A percentile compares a stretch with the other conserved stretches of the same genome.
Evolutionary conservation across 768 basidiomycete species (phyloP).

Genomic region (Mycena haematopus): DNA sequence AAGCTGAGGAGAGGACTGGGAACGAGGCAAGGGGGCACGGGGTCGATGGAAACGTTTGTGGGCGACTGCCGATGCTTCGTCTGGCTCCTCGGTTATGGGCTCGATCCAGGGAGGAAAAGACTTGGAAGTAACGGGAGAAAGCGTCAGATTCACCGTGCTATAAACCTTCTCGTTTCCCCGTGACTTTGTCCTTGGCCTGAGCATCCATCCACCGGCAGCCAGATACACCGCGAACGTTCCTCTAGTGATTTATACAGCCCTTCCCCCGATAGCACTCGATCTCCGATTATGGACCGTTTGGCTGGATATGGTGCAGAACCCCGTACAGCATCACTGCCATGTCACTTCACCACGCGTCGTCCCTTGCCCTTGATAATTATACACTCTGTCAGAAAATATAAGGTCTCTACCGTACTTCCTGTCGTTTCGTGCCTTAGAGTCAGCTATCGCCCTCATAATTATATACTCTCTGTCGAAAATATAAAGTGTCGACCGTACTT

Average conservation of each 20-base stretch:
- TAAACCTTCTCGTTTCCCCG: neutral
- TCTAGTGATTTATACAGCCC: neutral
- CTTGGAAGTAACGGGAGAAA: slow-evolving; percentile 16
- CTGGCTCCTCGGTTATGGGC: slow-evolving; percentile 32
- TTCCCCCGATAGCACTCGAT: slow-evolving; percentile 6
- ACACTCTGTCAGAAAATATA: no score
- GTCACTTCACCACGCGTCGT: neutral
- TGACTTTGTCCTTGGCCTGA: neutral
- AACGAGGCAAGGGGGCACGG: slow-evolving; percentile 38
- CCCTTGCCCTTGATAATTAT: slow-evolving; percentile 15
- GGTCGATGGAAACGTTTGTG: slow-evolving; percentile 24
- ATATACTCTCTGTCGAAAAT: neutral
- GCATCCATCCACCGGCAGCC: neutral
- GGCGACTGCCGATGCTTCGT: slow-evolving; percentile 12
- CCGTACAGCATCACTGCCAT: slow-evolving; percentile 1
- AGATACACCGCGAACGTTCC: slow-evolving; percentile 16
- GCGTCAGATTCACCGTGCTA: neutral
- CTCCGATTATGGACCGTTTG: slow-evolving; percentile 4
- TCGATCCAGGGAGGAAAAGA: slow-evolving; percentile 24
- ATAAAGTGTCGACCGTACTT: neutral
- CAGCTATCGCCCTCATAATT: no score
- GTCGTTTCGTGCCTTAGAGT: neutral
- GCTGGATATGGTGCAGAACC: slow-evolving; percentile 12
- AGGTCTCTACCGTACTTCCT: neutral
- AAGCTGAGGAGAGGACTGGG: slow-evolving; percentile 61